Percentiles rank a stretch among this genome's conserved stretches.
phyloP scores from a whole-genome alignment of 2,329 filamentous ascomycete species.

The Fusarium sp. region DNA sequence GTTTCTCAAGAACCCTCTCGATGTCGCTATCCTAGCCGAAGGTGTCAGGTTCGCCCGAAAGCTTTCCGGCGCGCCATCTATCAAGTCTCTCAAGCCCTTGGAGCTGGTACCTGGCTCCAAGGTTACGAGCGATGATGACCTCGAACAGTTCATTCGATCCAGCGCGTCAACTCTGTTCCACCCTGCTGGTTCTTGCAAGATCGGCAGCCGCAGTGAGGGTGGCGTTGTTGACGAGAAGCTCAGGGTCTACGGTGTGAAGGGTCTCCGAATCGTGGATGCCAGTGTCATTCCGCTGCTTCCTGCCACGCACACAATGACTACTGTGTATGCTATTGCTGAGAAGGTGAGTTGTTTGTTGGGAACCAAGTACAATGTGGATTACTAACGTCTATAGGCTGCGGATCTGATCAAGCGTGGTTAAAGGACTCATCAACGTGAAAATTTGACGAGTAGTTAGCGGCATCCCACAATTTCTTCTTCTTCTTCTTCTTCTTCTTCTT shows the following conservation, averaged over 20 bases:
- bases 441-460: no score
- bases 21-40: constrained; percentile 21
- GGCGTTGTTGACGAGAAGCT: constrained; percentile 52
- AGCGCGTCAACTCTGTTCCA: constrained; percentile 36
- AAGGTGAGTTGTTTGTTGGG: constrained; percentile 26
- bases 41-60: constrained; percentile 37
- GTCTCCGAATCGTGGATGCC: constrained; percentile 56
- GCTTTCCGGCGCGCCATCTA: constrained; percentile 10
- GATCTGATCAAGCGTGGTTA: constrained; percentile 31
- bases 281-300: constrained; percentile 48
- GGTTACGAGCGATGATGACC: constrained; percentile 29
- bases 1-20: constrained; percentile 39
- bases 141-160: constrained; percentile 34
- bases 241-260: constrained; percentile 42
- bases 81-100: constrained; percentile 15
- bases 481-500: no score
- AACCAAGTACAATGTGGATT: fast-evolving
- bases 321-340: constrained; percentile 50
- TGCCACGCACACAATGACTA: constrained; percentile 46
- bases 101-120: constrained; percentile 28
- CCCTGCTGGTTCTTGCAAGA: constrained; percentile 47
- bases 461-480: no score
- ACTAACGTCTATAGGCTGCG: constrained; percentile 22
- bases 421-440: background rate
- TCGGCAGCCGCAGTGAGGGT: constrained; percentile 58